These are phyloP conservation scores for Tolypocladium pustulatum DNA, from an alignment of 2,329 filamentous ascomycete species.

Conservation along the genomic window DNA sequence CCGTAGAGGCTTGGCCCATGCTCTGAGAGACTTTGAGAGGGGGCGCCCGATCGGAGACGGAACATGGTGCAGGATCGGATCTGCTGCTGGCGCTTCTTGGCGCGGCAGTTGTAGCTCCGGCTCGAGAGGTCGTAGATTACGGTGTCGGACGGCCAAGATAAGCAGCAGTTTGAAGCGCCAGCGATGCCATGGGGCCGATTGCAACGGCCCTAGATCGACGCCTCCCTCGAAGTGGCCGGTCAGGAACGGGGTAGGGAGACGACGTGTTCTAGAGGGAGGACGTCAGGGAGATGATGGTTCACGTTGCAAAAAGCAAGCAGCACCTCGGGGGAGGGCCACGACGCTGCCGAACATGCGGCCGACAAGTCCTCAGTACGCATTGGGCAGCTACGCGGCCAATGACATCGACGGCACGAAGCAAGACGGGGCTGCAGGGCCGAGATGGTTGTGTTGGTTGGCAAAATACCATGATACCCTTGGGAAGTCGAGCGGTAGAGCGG, in stretches of 20 bases:
- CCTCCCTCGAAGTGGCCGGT: not conserved
- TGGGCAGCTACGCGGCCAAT: not conserved
- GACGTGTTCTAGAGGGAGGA: not conserved
- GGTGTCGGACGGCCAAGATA: not conserved
- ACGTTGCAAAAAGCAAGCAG: not conserved
- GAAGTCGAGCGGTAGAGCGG: too few species aligned
- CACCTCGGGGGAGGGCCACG: not conserved
- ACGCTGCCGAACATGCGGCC: not conserved
- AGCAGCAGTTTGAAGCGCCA: not conserved
- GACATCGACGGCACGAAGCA: not conserved
- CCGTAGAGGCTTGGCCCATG: too few species aligned
- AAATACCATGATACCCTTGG: too few species aligned
- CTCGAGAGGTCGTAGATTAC: not conserved
- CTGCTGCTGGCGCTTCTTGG: not conserved
- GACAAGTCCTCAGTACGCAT: not conserved
- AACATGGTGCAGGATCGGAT: not conserved
- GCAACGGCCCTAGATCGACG: not conserved
- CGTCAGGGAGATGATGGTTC: slow-evolving; percentile 4
- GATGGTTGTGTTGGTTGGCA: not conserved
- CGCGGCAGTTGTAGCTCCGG: not conserved
- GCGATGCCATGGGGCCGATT: too few species aligned
- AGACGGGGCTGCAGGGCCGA: not conserved
- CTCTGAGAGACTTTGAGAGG: not conserved
- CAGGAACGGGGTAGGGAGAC: not conserved
- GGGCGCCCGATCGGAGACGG: not conserved